Evolutionary conservation across 2,329 filamentous ascomycete species (phyloP), one percentile per base, ranked within the genome.

Genomic region (Xylariaceae sp.): DNA sequence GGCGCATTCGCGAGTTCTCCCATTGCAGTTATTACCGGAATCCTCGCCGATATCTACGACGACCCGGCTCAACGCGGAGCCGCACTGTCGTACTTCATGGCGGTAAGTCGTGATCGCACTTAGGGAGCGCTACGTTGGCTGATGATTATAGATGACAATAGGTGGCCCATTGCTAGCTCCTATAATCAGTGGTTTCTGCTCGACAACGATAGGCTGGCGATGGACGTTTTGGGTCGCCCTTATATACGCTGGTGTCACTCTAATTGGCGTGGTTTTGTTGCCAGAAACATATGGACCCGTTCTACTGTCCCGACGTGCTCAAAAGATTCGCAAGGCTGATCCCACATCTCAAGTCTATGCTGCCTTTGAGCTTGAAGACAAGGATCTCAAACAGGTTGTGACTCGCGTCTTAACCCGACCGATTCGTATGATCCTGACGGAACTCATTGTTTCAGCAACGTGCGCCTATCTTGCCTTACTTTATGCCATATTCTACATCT

Each of bases 181-280:
- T 2, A 78, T 85, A 14, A 74, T 85, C 18, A 82, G 81, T 0
- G 85, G 84, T 10, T 87, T 78, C 66, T 76, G 80, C 36, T 72
- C 80, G 1, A 63, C 72, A 1, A 74, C 72, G 1, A 75, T 86
- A 22, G 78, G 77, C 22, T 89, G 85, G 86, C 75, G 81, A 39
- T 89, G 85, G 86, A 69, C 77, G 1, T 87, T 87, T 61, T 88
- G 85, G 79, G 76, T 89, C 19, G 84, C 73, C 12, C 71, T 88
- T 14, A 86, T 90, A 15, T 73, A 88, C 47, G 86, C 86, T 2
- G 85, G 78, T 22, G 67, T 68, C 0, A 84, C 83, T 1, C 75
- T 85, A 66, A 64, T 83, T 2, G 68, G 88, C 12, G 49, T 81
- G n/a, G 74, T 85, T 52, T 74, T 89, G 3, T 30, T 52, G 49